Evolutionary conservation across 202 grass and related monocot species (phyloP).

Genomic region (Hordeum pubiflorum): DNA sequence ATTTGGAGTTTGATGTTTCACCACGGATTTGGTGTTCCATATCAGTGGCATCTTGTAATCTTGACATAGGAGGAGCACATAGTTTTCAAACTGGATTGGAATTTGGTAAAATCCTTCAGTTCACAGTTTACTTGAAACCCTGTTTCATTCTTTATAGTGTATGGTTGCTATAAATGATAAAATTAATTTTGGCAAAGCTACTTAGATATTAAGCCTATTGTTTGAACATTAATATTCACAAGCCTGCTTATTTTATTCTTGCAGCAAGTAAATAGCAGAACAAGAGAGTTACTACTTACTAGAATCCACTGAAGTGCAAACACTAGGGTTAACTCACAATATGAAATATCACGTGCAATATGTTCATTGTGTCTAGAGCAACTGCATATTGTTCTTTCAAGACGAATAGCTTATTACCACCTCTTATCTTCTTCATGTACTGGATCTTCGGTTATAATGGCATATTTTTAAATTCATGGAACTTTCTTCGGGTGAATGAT

Average conservation of each 20-base stretch:
- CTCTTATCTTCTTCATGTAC: not conserved
- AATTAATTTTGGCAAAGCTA: not conserved
- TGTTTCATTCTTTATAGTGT: not conserved
- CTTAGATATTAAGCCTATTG: not conserved
- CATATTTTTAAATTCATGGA: not conserved
- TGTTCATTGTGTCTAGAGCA: constrained; percentile 2
- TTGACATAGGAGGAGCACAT: not conserved
- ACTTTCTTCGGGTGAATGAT: not conserved
- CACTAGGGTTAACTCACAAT: not conserved
- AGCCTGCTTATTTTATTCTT: not conserved
- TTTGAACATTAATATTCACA: not conserved
- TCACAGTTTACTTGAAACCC: not conserved
- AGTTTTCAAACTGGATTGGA: not conserved
- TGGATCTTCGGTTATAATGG: not conserved
- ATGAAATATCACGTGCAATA: not conserved
- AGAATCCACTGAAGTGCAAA: not conserved
- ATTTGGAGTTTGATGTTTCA: not conserved
- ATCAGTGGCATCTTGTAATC: not conserved
- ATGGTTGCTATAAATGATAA: not conserved
- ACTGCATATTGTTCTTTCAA: not conserved
- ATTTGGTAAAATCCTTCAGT: not conserved
- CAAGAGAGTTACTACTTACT: not conserved
- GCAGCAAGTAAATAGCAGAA: not conserved
- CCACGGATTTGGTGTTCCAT: not conserved
- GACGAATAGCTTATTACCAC: not conserved